Percentiles rank a stretch among this genome's conserved stretches.
Evolutionary conservation across 176 grass and related monocot genomes (phyloP).

Genomic region (Rhynchospora pubera): DNA sequence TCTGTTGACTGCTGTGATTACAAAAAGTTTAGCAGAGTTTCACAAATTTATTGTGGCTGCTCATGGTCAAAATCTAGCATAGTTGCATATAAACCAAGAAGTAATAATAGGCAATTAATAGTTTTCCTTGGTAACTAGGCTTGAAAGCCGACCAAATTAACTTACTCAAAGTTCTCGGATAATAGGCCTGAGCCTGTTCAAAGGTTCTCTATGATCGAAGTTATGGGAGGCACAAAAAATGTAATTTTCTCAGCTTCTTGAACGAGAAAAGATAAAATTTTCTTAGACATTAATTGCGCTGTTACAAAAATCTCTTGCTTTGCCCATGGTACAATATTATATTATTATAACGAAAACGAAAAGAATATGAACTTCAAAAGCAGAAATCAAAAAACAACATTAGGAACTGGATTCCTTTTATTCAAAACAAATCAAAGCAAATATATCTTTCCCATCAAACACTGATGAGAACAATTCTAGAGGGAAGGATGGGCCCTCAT

Average conservation of each 20-base stretch:
- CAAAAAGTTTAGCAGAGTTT: neutral
- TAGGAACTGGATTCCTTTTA: constrained; percentile 10
- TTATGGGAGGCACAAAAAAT: neutral
- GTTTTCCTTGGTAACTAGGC: neutral
- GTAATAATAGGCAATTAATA: neutral
- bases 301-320: neutral
- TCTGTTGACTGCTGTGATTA: neutral
- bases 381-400: neutral
- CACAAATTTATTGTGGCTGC: neutral
- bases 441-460: neutral
- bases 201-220: neutral
- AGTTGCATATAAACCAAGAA: neutral
- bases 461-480: neutral
- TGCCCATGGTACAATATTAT: neutral
- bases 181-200: neutral
- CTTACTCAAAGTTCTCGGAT: neutral
- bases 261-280: neutral
- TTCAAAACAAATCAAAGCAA: constrained; percentile 15
- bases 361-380: neutral
- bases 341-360: neutral
- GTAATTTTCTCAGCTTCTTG: neutral
- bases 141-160: neutral
- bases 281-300: neutral
- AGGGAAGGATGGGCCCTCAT: constrained; percentile 44
- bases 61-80: neutral